Conservation (phyloP, 1,139 yeast genomes). For the Debaryomycetaceae sp. region DNA sequence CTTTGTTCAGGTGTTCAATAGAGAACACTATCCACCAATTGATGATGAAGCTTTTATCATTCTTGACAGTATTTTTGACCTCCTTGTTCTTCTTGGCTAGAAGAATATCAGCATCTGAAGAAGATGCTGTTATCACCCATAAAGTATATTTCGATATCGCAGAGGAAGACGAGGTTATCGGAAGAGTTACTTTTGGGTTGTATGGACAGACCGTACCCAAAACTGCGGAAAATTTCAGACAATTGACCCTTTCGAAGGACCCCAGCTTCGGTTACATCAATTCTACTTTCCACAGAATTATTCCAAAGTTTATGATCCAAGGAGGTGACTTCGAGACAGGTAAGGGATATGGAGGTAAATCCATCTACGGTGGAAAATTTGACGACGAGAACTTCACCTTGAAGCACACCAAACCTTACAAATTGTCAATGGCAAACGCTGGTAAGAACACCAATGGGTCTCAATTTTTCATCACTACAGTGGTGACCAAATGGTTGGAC, state of each 20-base stretch:
- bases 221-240: conserved; percentile 56
- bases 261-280: conserved; percentile 50
- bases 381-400: conserved; percentile 54
- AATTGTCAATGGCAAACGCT: conserved; percentile 63
- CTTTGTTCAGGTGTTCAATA: background rate
- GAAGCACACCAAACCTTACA: conserved; percentile 57
- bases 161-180: conserved; percentile 71
- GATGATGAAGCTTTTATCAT: conserved; percentile 28
- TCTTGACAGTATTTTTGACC: conserved; percentile 18
- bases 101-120: conserved; percentile 13
- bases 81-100: conserved; percentile 14
- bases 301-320: conserved; percentile 57
- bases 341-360: conserved; percentile 58
- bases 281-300: conserved; percentile 56
- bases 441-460: conserved; percentile 63
- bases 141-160: conserved; percentile 84
- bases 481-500: conserved; percentile 59
- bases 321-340: conserved; percentile 63
- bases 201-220: conserved; percentile 66
- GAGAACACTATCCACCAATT: background rate
- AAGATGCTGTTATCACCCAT: conserved; percentile 60
- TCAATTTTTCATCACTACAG: conserved; percentile 65
- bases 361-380: conserved; percentile 56
- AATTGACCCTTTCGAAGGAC: conserved; percentile 58
- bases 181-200: conserved; percentile 66